Evolutionary conservation across 2,329 filamentous ascomycete species (phyloP), one percentile per base, ranked within the genome.

Genomic region (Coleophoma eucalyptorum): DNA sequence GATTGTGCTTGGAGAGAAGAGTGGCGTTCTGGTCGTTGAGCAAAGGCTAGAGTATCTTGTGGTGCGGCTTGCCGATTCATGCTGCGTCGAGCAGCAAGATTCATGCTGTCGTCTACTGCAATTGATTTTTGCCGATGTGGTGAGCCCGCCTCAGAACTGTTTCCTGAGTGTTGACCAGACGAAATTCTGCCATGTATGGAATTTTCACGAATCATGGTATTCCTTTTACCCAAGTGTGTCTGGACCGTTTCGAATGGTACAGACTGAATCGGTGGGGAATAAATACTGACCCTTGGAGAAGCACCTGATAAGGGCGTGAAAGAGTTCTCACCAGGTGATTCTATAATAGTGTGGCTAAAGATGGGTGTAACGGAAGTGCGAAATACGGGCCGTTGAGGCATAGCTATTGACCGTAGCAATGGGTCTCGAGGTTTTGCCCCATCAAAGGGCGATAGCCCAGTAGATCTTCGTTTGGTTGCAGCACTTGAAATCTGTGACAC

Each of bases 21-120:
- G 48, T 65, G 64, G 31, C 81, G 73, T 56, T 72, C 70, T 1
- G 78, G 79, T 65, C 80, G 79, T 60, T 80, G 78, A 13, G 75
- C 80, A 21, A 50, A 50, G 19, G 41, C 38, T 10, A 48, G 49
- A 12, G 16, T 32, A 21, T 49, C 31, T 31, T 53, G 37, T 8
- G 58, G 43, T 15, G 55, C 56, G 4, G 53, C 51, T 52, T 59
- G 80, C n/a, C 71, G 69, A 50, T 88, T 81, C 26, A 87, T 67
- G 43, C 80, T 71, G 50, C 78, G 79, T 41, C 88, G 83, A 59
- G 87, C 81, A 40, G 82, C 86, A 16, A 94, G 75, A 0, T 89
- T 85, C 57, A 93, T 75, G 50, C 91, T 81, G 53, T 92, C 89
- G 16, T 69, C 72, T 10, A 73, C 67, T 33, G 78, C 74, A 48